Percentiles rank a stretch among this genome's conserved stretches.
Evolutionary conservation across 768 basidiomycete genomes (phyloP).

Genomic region (Dioszegia aurantiaca): DNA sequence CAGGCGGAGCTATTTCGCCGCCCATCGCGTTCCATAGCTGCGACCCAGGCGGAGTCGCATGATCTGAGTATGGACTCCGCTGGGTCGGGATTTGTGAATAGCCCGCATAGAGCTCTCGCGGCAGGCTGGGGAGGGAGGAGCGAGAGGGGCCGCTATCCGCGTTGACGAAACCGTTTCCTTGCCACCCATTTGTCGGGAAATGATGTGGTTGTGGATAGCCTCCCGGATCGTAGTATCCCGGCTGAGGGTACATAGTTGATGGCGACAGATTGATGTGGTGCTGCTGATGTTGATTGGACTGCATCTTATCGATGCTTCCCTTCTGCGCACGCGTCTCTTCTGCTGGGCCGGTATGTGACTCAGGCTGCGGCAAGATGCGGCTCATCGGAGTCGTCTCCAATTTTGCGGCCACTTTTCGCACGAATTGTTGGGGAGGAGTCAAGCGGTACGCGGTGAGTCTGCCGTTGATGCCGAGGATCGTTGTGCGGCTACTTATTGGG

Average conservation of each 20-base stretch:
- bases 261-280: neutral
- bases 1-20: neutral
- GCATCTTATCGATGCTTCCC: neutral
- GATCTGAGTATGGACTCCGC: neutral
- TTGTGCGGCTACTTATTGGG: too few relatives aligned
- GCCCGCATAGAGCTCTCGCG: constrained; percentile 1
- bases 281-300: constrained; percentile 6
- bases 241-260: neutral
- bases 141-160: neutral
- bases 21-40: neutral
- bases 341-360: neutral
- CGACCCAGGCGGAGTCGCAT: neutral
- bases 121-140: neutral
- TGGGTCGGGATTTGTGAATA: neutral
- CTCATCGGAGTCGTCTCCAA: neutral
- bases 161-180: neutral
- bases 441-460: too few relatives aligned
- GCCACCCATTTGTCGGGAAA: neutral
- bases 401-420: too few relatives aligned
- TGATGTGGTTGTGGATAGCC: neutral
- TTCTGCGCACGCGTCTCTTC: too few relatives aligned
- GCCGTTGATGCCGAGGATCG: too few relatives aligned
- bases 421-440: too few relatives aligned
- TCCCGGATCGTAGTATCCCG: neutral
- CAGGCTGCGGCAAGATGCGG: neutral